These are phyloP conservation scores for Spathaspora arborariae DNA, from an alignment of 805 yeast species.

Conservation along the genomic window DNA sequence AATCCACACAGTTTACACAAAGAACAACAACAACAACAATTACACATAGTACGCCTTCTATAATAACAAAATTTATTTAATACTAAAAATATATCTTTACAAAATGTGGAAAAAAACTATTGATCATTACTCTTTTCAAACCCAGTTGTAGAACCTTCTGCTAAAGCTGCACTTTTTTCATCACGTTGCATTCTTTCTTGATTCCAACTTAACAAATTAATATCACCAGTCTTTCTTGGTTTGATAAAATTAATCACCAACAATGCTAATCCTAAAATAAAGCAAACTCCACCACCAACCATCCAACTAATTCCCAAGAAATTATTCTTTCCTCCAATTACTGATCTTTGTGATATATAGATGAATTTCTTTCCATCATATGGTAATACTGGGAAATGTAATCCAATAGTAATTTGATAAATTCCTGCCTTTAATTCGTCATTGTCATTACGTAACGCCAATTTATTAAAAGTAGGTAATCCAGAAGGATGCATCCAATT, in stretches of 20 bases:
- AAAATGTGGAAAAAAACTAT: neutral
- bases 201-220: conserved; percentile 72
- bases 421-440: conserved; percentile 53
- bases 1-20: no score
- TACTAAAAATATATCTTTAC: neutral
- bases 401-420: conserved; percentile 62
- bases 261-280: conserved; percentile 51
- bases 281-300: conserved; percentile 69
- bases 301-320: conserved; percentile 74
- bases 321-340: conserved; percentile 71
- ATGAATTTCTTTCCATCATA: conserved; percentile 66
- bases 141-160: conserved; percentile 2
- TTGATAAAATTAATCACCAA: conserved; percentile 52
- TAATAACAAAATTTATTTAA: neutral
- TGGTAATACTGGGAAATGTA: conserved; percentile 75
- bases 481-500: conserved; percentile 46
- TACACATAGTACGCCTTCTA: no score
- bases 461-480: conserved; percentile 38
- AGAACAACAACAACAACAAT: no score
- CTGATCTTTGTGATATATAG: conserved; percentile 66
- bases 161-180: conserved; percentile 8
- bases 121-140: neutral
- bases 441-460: conserved; percentile 59
- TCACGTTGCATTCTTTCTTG: conserved; percentile 26
- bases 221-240: conserved; percentile 72